Evolutionary conservation across 179 eudicot genomes (phyloP).

Genomic region (Pouteria campechiana): DNA sequence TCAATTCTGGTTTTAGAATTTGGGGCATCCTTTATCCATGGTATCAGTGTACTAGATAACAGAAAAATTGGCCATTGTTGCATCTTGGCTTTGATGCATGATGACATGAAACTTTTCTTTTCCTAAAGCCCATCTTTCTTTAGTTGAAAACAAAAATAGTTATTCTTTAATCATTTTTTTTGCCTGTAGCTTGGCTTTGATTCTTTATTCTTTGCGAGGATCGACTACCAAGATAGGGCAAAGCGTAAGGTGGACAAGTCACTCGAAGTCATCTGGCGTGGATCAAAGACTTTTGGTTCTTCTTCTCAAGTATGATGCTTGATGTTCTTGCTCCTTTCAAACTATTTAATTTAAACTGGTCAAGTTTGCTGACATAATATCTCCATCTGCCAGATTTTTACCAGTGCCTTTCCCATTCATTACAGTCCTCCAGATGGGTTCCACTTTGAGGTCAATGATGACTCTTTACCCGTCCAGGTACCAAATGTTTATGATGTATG

Average conservation of each 20-base stretch:
- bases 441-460: slow-evolving; percentile 59
- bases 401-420: slow-evolving; percentile 69
- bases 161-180: slow-evolving; percentile 1
- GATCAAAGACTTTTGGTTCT: slow-evolving; percentile 78
- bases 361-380: not conserved
- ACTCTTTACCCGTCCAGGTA: slow-evolving; percentile 65
- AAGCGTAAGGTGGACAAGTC: slow-evolving; percentile 52
- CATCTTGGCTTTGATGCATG: not conserved
- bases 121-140: not conserved
- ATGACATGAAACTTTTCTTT: not conserved
- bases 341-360: not conserved
- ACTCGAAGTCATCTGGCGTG: slow-evolving; percentile 93
- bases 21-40: not conserved
- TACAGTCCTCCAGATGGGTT: slow-evolving; percentile 72
- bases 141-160: too few relatives aligned
- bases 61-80: not conserved
- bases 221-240: slow-evolving; percentile 83
- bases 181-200: slow-evolving; percentile 71
- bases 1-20: not conserved
- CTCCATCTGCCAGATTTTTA: slow-evolving; percentile 49
- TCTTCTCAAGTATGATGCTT: slow-evolving; percentile 59
- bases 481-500: not conserved
- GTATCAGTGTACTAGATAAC: not conserved
- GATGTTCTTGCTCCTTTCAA: not conserved
- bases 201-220: slow-evolving; percentile 85